Base-by-base conservation (phyloP, 495 filamentous ascomycete genomes). In the Aspergillus ellipticus region DNA sequence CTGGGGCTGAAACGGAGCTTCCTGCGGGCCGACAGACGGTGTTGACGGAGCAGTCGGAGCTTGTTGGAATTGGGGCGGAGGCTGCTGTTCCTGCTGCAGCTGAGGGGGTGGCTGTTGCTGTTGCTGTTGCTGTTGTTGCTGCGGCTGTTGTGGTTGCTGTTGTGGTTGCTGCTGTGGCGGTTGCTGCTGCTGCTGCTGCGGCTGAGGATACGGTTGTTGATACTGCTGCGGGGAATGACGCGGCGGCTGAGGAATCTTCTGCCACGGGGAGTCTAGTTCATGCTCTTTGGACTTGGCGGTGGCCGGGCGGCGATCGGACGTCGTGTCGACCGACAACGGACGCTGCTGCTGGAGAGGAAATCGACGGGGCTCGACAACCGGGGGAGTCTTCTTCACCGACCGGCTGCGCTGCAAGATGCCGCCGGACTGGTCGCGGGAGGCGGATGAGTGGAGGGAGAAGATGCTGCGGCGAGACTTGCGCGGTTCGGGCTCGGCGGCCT, bases 361-460 rank as follows among this genome's bases (percentile, higher is more conserved):
- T 6, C 59, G 62, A 52, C 49, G 11, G 13, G 33, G 10, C 45
- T 29, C 13, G 56, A 24, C 29, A 39, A 17, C n/a, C 58, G 56
- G 8, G 56, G 54, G 28, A 20, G 17, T 17, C 29, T 50, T 33
- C 58, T 55, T 59, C 17, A 65, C 47, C 26, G 62, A 61, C 17
- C 53, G 59, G 43, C 52, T 59, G 51, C 62, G 62, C 41, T 60
- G 59, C 43, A 61, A 21, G 20, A 56, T 24, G 17, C 55, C 43
- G 24, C 24, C 24, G 15, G 53, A 33, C 26, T 58, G 54, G 35
- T 65, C 59, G 21, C 56, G 45, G 19, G 58, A 29, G 16, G 54
- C 47, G n/a, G 62, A 58, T 5, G 65, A 55, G 21, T 62, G 56
- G 33, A 60, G 53, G 37, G 65, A 59, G 31, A 65, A 65, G 31